phyloP scores from a whole-genome alignment of 1,284 basidiomycete species.

The Naganishia liquefaciens region DNA sequence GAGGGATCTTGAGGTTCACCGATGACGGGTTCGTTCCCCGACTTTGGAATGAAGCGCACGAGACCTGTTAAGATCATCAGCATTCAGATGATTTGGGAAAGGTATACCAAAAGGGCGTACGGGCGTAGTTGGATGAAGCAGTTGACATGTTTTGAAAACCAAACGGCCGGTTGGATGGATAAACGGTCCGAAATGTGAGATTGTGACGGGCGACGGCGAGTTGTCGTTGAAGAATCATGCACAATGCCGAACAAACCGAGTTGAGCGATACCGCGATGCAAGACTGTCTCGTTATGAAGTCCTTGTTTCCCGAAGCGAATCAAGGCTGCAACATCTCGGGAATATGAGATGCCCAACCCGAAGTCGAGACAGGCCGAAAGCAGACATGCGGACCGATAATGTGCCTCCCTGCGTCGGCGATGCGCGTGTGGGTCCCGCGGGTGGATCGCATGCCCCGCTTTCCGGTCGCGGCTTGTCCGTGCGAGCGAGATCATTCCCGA shows the following conservation, averaged over 20 bases:
- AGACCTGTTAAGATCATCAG: constrained; percentile 38
- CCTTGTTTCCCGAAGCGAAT: too few relatives aligned
- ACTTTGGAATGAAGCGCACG: constrained; percentile 44
- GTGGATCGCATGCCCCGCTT: constrained; percentile 25
- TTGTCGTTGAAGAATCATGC: constrained; percentile 15
- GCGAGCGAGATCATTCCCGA: too few relatives aligned
- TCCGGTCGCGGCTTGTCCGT: neutral
- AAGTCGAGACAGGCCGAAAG: constrained; percentile 6
- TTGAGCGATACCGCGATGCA: neutral
- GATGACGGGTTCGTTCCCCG: constrained; percentile 36
- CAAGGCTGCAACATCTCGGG: too few relatives aligned
- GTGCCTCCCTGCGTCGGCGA: constrained; percentile 4
- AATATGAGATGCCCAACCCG: neutral
- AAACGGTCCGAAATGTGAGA: neutral
- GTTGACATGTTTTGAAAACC: constrained; percentile 9
- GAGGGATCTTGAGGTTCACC: constrained; percentile 48
- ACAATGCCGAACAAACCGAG: neutral
- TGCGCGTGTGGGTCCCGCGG: neutral
- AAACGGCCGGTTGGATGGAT: neutral
- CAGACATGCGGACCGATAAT: neutral
- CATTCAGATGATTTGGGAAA: neutral
- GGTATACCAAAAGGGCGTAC: neutral
- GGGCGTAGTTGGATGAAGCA: constrained; percentile 16
- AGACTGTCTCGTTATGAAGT: neutral
- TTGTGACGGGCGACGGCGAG: constrained; percentile 6